Evolutionary conservation across 164 flowering plant genomes (phyloP).

Genomic region (Stephania yunnanensis): DNA sequence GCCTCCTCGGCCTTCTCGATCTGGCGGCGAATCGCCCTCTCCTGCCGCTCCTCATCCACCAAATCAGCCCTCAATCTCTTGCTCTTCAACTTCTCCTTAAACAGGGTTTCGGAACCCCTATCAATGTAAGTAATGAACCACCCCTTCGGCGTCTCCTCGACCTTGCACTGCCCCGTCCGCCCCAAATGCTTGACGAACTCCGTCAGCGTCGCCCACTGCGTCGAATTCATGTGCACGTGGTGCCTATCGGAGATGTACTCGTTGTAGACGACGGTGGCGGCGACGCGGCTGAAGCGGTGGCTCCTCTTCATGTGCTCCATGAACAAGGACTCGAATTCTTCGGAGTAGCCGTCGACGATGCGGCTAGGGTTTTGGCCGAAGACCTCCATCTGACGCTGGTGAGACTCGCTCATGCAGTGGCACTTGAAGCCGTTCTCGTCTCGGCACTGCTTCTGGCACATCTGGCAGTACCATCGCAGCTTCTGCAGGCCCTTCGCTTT

Average conservation of each 20-base stretch:
- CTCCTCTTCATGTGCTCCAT: conserved; percentile 82
- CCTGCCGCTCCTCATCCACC: conserved; percentile 84
- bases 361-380: conserved; percentile 84
- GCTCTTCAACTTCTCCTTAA: conserved; percentile 70
- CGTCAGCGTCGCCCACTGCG: conserved; percentile 85
- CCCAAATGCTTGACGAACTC: conserved; percentile 87
- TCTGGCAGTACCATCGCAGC: conserved; percentile 85
- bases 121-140: conserved; percentile 94
- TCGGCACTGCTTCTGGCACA: conserved; percentile 93
- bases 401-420: conserved; percentile 90
- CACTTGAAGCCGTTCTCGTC: conserved; percentile 97
- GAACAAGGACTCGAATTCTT: conserved; percentile 65
- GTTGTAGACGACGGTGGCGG: conserved; percentile 90
- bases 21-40: conserved; percentile 67
- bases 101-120: conserved; percentile 71
- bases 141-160: conserved; percentile 88
- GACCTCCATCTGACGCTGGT: conserved; percentile 91
- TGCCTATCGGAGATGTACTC: conserved; percentile 83
- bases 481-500: conserved; percentile 81
- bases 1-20: conserved; percentile 66
- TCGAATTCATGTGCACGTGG: conserved; percentile 90
- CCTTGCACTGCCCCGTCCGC: conserved; percentile 75
- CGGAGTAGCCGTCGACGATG: conserved; percentile 67
- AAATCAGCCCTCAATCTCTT: conserved; percentile 60
- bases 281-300: conserved; percentile 79